Evolutionary conservation across 2,329 filamentous ascomycete genomes (phyloP).

Genomic region (Hypoxylon sp.): DNA sequence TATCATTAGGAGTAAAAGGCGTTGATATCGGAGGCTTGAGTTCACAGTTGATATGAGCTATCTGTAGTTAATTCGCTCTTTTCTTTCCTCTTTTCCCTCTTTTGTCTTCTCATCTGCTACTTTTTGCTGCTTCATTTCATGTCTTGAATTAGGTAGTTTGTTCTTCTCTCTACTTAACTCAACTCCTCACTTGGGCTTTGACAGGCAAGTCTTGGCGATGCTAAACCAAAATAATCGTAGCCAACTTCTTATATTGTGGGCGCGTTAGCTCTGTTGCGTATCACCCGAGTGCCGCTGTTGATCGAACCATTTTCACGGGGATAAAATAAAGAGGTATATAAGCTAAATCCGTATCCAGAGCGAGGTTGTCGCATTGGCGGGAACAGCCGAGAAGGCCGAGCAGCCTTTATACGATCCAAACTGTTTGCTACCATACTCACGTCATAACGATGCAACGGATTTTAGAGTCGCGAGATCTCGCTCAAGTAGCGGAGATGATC

Average conservation of each 20-base stretch:
- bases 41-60: too few relatives aligned
- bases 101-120: too few relatives aligned
- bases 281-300: not conserved
- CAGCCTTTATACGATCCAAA: not conserved
- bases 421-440: not conserved
- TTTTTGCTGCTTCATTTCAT: too few relatives aligned
- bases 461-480: slow-evolving; percentile 15
- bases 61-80: not conserved
- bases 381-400: not conserved
- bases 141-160: too few relatives aligned
- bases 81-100: not conserved
- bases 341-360: slow-evolving; percentile 15
- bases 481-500: not conserved
- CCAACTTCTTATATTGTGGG: not conserved
- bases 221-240: not conserved
- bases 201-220: not conserved
- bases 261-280: not conserved
- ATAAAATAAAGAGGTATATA: not conserved
- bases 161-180: too few relatives aligned
- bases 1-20: not conserved
- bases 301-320: not conserved
- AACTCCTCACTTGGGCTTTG: too few relatives aligned
- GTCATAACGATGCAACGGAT: slow-evolving; percentile 7
- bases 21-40: not conserved
- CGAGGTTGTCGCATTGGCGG: not conserved